These are phyloP conservation scores for Mycena galopus DNA, from an alignment of 768 basidiomycete species.

Conservation along the genomic window DNA sequence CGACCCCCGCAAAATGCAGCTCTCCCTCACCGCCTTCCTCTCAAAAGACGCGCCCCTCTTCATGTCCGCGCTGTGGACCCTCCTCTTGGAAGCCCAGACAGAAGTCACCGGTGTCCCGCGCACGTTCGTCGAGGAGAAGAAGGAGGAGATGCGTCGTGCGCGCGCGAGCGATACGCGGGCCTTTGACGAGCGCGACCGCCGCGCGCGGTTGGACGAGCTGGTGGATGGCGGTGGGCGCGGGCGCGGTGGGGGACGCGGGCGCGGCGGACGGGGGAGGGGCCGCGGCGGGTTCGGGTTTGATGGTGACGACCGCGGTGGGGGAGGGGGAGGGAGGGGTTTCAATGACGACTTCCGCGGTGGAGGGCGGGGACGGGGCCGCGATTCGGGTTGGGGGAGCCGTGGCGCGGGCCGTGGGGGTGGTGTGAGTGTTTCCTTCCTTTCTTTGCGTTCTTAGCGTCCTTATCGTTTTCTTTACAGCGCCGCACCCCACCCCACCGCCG, in stretches of 20 bases:
- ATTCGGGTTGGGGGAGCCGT: constrained; percentile 78
- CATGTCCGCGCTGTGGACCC: constrained; percentile 90
- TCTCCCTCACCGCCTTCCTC: constrained; percentile 93
- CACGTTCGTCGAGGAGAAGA: constrained; percentile 92
- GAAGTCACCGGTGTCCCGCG: constrained; percentile 91
- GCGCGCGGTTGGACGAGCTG: constrained; percentile 77
- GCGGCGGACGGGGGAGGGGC: constrained; percentile 65
- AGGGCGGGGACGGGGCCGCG: constrained; percentile 58
- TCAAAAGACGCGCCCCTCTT: constrained; percentile 88
- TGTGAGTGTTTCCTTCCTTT: constrained; percentile 41
- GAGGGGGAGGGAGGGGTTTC: constrained; percentile 61
- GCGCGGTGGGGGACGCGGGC: constrained; percentile 66
- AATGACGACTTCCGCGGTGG: constrained; percentile 51
- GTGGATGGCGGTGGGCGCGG: constrained; percentile 74
- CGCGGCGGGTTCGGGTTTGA: constrained; percentile 64
- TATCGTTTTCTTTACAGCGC: constrained; percentile 48
- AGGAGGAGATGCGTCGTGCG: constrained; percentile 86
- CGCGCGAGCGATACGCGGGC: constrained; percentile 73
- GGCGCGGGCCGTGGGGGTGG: constrained; percentile 54
- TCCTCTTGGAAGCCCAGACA: constrained; percentile 93
- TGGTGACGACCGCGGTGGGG: constrained; percentile 57
- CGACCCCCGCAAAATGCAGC: constrained; percentile 96
- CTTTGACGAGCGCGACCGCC: constrained; percentile 78
- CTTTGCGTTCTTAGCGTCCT: constrained; percentile 21
- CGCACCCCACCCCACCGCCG: constrained; percentile 62